Evolutionary conservation across 495 filamentous ascomycete genomes (phyloP), one percentile per base, ranked within the genome.

Genomic region (Chaetomidium leptoderma): DNA sequence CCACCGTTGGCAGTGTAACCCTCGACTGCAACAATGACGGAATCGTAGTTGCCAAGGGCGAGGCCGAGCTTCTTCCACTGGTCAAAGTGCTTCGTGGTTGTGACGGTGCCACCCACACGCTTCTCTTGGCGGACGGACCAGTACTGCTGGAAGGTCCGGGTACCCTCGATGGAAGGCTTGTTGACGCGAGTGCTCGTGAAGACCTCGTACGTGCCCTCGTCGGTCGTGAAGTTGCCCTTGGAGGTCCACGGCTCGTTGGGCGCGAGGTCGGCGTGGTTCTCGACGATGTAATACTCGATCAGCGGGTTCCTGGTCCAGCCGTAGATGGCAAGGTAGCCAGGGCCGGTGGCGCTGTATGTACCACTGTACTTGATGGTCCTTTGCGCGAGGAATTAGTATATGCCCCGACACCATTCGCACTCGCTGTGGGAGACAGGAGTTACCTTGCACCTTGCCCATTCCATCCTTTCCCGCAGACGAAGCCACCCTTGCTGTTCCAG

Each of bases 211-310:
- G 72, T 79, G 0, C 72, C 71, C 30, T 82, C 83, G 55, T 83
- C 82, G 10, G 68, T 73, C 29, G 72, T 76, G 35, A 86, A 75
- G 42, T 78, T 81, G 26, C 83, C 83, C 64, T 76, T 79, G 57
- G 71, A 63, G 2, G 76, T 78, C 63, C 71, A 75, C 13, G 72
- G 73, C 54, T 72, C 72, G 55, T 73, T 74, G 14, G 82, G 83
- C 57, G 82, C 76, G 10, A 74, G 81, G 24, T 74, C 75, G 27
- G 80, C 81, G 63, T 78, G 81, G 53, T 74, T 70, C 55, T 87
- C 84, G 55, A 85, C 68, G 55, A 87, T 81, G 71, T 86, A 87
- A 73, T 86, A 86, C 56, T 87, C 84, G 65, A 85, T 77, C 11
- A 86, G 73, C 0, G 84, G 84, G 68, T 78, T 75, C 7, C 66